Evolutionary conservation across 768 basidiomycete species (phyloP), one percentile per base, ranked within the genome.

Genomic region (Naganishia onofrii): DNA sequence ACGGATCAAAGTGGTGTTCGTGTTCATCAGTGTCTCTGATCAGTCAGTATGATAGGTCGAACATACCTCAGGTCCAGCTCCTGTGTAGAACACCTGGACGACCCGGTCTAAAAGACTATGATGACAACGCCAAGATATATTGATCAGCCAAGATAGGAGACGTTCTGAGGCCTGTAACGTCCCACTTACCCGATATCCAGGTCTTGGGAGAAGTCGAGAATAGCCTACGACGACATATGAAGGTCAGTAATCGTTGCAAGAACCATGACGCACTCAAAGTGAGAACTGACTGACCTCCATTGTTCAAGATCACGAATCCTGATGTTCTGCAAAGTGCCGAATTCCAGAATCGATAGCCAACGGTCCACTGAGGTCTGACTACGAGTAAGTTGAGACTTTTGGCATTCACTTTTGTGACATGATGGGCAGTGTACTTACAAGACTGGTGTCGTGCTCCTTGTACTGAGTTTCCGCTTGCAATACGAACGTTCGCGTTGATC

Each of bases 161-260:
- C 29, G 26, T 36, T 7, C 17, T 8, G 46, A 56, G 31, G 9
- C 21, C 36, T 29, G 46, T 12, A 2, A 44, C 74, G 54, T 54
- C 21, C 7, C 19, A 58, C 60, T 2, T 44, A 80, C 76, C 85
- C 82, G 81, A 96, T 88, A 86, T 98, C 93, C 82, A 98, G 91
- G 77, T 95, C 93, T 77, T 86, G 87, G 75, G 89, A 89, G 85
- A 94, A 93, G 86, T 96, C 93, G 80, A 96, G 89, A 76, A 96
- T 85, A 81, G 85, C 87, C 93, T 96, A 70, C 42, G 7, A 38
- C 23, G 15, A 32, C 1, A 19, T 21, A 29, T 46, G 15, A 34
- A 12, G 32, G 26, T 63, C 54, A 34, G 60, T 13, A 2, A 17
- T 26, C 38, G 36, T 2, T 34, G 13, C 5, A 46, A 26, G n/a